phyloP scores from a whole-genome alignment of 2,329 filamentous ascomycete genomes.

The Hypocrella siamensis region DNA sequence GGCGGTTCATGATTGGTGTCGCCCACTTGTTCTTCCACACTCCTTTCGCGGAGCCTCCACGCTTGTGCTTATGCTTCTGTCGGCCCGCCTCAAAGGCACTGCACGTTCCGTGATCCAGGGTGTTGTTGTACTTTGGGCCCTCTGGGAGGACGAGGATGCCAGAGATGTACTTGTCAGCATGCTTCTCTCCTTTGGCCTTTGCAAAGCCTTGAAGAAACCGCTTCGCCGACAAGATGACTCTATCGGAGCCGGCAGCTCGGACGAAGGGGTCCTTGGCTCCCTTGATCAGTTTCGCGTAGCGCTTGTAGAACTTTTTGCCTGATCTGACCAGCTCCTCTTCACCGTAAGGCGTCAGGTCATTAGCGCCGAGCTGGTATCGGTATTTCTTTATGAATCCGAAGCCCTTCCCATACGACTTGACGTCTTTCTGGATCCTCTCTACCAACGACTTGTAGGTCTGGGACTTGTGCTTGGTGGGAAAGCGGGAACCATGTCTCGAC shows the following conservation, averaged over 20 bases:
- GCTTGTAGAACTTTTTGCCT: conserved; percentile 58
- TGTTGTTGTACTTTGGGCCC: conserved; percentile 55
- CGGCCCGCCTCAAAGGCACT: conserved; percentile 50
- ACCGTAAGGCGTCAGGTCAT: conserved; percentile 53
- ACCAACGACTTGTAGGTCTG: conserved; percentile 47
- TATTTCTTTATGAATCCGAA: conserved; percentile 61
- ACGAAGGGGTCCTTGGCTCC: conserved; percentile 47
- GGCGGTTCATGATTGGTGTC: conserved; percentile 47
- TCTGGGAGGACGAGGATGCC: conserved; percentile 57
- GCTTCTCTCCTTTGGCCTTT: conserved; percentile 16
- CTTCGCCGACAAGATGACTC: conserved; percentile 59
- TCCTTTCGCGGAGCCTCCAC: too few species aligned
- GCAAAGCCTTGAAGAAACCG: conserved; percentile 68
- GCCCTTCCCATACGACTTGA: conserved; percentile 40
- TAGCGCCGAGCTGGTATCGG: conserved; percentile 52
- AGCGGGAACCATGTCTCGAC: conserved; percentile 71
- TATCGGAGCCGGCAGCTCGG: conserved; percentile 51
- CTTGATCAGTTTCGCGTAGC: conserved; percentile 48
- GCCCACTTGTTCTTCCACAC: conserved; percentile 50
- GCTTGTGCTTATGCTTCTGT: too few species aligned
- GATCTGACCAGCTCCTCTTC: conserved; percentile 56
- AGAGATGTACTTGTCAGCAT: conserved; percentile 28
- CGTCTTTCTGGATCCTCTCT: conserved; percentile 42
- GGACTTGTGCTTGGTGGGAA: conserved; percentile 59
- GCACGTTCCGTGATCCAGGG: conserved; percentile 61